phyloP scores from a whole-genome alignment of 2,329 filamentous ascomycete genomes.

The Metarhizium rileyi region DNA sequence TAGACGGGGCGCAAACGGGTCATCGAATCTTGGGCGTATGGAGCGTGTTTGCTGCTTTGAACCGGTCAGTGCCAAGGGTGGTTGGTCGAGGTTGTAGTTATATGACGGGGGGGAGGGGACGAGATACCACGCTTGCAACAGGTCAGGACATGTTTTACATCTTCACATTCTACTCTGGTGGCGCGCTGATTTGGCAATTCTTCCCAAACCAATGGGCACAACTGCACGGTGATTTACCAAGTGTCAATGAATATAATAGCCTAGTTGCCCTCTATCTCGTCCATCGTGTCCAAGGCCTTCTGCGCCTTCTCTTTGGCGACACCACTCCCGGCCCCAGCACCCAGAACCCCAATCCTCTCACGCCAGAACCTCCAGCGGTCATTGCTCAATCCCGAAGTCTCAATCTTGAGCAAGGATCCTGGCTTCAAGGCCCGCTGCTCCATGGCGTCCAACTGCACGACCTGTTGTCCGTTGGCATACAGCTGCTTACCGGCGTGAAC shows the following conservation, averaged over 20 bases:
- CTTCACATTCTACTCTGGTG: background rate
- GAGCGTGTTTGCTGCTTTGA: background rate
- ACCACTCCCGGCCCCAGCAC: constrained; percentile 8
- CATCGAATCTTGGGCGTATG: background rate
- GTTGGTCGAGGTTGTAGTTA: background rate
- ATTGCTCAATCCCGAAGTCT: constrained; percentile 13
- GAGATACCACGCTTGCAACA: background rate
- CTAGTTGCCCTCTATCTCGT: constrained; percentile 9
- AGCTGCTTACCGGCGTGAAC: constrained; percentile 18
- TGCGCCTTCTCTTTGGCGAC: constrained; percentile 14
- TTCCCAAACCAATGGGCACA: background rate
- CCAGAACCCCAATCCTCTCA: constrained; percentile 16
- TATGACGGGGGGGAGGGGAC: background rate
- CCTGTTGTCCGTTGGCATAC: constrained; percentile 10
- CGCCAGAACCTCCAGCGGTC: constrained; percentile 23
- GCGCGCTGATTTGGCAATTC: background rate
- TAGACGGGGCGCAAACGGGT: constrained; percentile 10
- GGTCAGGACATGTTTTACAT: background rate
- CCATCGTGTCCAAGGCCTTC: constrained; percentile 14
- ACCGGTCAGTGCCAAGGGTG: too few relatives aligned
- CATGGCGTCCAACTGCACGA: constrained; percentile 11
- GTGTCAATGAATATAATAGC: background rate
- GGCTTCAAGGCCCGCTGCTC: constrained; percentile 13
- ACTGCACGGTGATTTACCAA: background rate
- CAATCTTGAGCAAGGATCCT: constrained; percentile 13